phyloP scores from a whole-genome alignment of 306 rosid genomes.

The Clitoria ternatea region DNA sequence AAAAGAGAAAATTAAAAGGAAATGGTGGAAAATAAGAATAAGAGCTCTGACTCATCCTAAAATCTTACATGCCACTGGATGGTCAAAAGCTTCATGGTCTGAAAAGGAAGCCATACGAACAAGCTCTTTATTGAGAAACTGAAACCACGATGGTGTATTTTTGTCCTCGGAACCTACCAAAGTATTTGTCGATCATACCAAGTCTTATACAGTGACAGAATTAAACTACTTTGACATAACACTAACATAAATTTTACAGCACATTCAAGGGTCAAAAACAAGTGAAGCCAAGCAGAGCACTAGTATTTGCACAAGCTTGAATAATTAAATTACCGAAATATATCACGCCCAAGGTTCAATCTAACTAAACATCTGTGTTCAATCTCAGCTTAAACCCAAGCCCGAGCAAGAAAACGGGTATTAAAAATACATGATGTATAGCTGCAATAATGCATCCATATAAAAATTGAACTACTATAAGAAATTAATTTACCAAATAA shows the following conservation, averaged over 20 bases:
- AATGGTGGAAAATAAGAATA: not conserved
- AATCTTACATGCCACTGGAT: conserved; percentile 94
- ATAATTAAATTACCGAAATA: not conserved
- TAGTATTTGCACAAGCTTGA: conserved; percentile 1
- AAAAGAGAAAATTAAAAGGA: conserved; percentile 10
- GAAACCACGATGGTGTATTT: conserved; percentile 80
- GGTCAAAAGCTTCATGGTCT: conserved; percentile 98
- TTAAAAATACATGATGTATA: not conserved
- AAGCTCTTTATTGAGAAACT: conserved; percentile 82
- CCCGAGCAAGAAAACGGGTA: not conserved
- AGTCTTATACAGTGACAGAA: conserved; percentile 10
- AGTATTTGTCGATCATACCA: conserved; percentile 19
- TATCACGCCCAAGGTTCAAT: not conserved
- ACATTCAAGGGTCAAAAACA: not conserved
- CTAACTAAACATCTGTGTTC: not conserved
- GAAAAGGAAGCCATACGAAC: conserved; percentile 73
- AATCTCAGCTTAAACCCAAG: not conserved
- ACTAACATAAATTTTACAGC: not conserved
- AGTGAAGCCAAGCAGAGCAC: conserved; percentile 1
- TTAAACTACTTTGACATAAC: conserved; percentile 14
- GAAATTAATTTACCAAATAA: not conserved
- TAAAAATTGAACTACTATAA: conserved; percentile 6
- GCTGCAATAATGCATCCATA: not conserved
- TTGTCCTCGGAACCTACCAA: conserved; percentile 65
- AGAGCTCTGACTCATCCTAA: conserved; percentile 26